phyloP scores from a whole-genome alignment of 495 filamentous ascomycete species.

The Penicillium malachiteum region DNA sequence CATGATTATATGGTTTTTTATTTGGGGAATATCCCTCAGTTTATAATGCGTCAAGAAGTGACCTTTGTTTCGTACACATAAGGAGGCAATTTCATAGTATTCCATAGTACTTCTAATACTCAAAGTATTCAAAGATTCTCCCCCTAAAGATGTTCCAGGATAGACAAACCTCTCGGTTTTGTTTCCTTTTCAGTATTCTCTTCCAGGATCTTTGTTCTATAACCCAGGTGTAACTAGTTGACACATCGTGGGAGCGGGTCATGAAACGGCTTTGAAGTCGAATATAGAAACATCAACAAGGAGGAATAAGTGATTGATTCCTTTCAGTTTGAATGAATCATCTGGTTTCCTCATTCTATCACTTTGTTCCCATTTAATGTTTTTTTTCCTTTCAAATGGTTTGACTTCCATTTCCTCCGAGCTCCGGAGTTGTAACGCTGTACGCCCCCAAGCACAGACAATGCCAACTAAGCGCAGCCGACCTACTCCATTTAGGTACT shows the following conservation, averaged over 20 bases:
- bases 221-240: too few species aligned
- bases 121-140: too few species aligned
- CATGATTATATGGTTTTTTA: too few species aligned
- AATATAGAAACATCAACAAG: neutral
- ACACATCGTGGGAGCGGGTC: conserved; percentile 1
- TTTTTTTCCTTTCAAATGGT: neutral
- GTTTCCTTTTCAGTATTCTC: conserved; percentile 4
- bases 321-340: neutral
- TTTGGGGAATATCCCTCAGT: too few species aligned
- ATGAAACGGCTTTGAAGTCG: neutral
- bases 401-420: conserved; percentile 6
- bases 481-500: neutral
- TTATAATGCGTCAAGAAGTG: too few species aligned
- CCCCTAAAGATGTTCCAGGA: neutral
- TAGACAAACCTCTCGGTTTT: neutral
- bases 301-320: neutral
- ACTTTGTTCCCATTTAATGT: neutral
- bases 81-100: too few species aligned
- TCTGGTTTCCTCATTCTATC: neutral
- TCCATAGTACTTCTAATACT: too few species aligned
- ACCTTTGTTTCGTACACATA: too few species aligned
- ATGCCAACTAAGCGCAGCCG: conserved; percentile 4
- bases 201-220: neutral
- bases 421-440: conserved; percentile 2
- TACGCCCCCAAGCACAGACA: conserved; percentile 1